A percentile compares a stretch with the other conserved stretches of the same genome.
Evolutionary conservation across 1,139 yeast genomes (phyloP).

Genomic region (Diutina mesorugosa): DNA sequence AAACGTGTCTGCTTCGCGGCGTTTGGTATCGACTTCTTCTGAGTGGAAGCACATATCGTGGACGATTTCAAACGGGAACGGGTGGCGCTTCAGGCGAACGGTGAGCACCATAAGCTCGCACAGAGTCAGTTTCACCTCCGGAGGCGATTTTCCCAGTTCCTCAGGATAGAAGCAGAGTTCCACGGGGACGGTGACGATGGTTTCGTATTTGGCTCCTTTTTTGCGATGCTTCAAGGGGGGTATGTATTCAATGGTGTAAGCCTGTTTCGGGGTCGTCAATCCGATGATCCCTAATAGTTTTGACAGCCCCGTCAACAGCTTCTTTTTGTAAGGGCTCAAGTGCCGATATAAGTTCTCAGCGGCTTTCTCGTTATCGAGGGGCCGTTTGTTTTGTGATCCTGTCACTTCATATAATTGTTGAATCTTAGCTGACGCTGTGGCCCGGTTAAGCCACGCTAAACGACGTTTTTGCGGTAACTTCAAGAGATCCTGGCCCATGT

Average conservation of each 20-base stretch:
- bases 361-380: conserved; percentile 8
- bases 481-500: conserved; percentile 14
- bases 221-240: conserved; percentile 17
- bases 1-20: conserved; percentile 11
- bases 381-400: conserved; percentile 10
- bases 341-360: conserved; percentile 20
- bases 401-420: conserved; percentile 22
- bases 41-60: conserved; percentile 23
- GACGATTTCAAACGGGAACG: conserved; percentile 28
- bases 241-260: conserved; percentile 17
- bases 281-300: conserved; percentile 22
- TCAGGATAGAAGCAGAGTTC: conserved; percentile 18
- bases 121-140: conserved; percentile 17
- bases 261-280: conserved; percentile 23
- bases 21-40: conserved; percentile 10
- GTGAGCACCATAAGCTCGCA: conserved; percentile 24
- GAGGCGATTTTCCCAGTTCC: conserved; percentile 13
- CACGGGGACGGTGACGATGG: conserved; percentile 20
- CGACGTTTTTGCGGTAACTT: conserved; percentile 1
- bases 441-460: conserved; percentile 3
- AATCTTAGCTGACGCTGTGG: conserved; percentile 11
- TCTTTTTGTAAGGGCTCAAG: conserved; percentile 21
- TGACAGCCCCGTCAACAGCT: conserved; percentile 22
- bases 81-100: conserved; percentile 16
- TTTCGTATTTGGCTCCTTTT: conserved; percentile 7